Base-by-base conservation (phyloP, 2,329 filamentous ascomycete genomes). In the Monilinia polystroma region DNA sequence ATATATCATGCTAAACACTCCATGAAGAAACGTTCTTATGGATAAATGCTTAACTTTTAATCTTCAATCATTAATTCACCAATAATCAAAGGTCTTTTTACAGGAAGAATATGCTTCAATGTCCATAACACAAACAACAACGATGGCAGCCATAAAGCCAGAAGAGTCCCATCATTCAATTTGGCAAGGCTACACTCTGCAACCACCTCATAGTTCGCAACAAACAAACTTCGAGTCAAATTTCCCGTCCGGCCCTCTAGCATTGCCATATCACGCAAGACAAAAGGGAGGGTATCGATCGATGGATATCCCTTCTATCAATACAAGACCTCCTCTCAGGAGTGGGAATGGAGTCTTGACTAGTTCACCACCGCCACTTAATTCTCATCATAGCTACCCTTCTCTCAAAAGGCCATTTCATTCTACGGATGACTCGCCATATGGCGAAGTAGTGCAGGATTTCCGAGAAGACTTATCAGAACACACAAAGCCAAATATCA, bases 71-170 rank as follows among this genome's bases (percentile, higher is more conserved):
- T 56, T 26, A 35, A 35, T 63, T 64, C 54, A 49, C 68, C 69
- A 63, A 68, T 70, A 68, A 69, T 68, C 70, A 70, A 53, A 62
- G 51, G 47, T 51, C 47, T 54, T 67, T 68, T 66, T 67, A 45
- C 29, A 68, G 51, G 47, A 63, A 68, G 68, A 69, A 57, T 66
- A 73, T 73, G 70, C 68, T 68, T 74, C 73, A 62, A 76, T 76
- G 74, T 75, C 74, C 71, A 66, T 70, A 49, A 76, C 74, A 68
- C 72, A 73, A 47, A 72, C 71, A 70, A 56, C 75, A 70, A 75
- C 74, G 69, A 76, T 75, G 74, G 73, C 74, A 64, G 71, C 73
- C 69, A 68, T 74, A 65, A 75, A 75, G 74, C 73, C 74, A 74
- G 74, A 75, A 71, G 73, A 75, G 64, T 68, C 72, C 60, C 71